Conservation (phyloP, 2,329 filamentous ascomycete genomes). For the Stromatinia cepivora region DNA sequence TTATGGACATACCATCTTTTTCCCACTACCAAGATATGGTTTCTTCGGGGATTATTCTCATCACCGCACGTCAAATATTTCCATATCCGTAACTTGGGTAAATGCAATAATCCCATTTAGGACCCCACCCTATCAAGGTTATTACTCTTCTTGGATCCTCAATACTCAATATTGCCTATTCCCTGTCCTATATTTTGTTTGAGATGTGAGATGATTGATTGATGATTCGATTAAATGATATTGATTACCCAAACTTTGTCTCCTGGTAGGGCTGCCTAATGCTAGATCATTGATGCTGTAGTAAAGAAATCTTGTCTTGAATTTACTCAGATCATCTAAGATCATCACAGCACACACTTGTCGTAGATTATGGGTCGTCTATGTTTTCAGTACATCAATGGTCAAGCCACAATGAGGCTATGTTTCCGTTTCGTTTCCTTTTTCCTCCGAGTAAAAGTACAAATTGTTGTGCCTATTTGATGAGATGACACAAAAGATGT, state of each 20-base stretch:
- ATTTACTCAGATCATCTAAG: constrained; percentile 1
- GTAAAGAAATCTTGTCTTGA: neutral
- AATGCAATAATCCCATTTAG: constrained; percentile 15
- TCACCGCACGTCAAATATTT: constrained; percentile 13
- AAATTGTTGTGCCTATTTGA: constrained; percentile 20
- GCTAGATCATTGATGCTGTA: constrained; percentile 1
- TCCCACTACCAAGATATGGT: neutral
- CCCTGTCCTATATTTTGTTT: constrained; percentile 16
- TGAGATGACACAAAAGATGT: constrained; percentile 31
- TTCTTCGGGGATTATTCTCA: neutral
- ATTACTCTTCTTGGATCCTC: constrained; percentile 6
- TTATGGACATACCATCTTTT: neutral
- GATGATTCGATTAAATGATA: neutral
- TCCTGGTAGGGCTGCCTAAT: constrained; percentile 16
- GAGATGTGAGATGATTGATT: constrained; percentile 12
- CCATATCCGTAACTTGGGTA: constrained; percentile 4
- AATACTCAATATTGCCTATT: constrained; percentile 14
- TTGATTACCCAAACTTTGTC: constrained; percentile 4
- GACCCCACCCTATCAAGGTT: neutral
- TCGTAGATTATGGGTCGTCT: constrained; percentile 5
- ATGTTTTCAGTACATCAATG: constrained; percentile 23
- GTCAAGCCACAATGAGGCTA: constrained; percentile 36
- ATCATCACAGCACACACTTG: neutral
- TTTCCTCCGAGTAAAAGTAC: constrained; percentile 6
- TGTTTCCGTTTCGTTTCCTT: constrained; percentile 23